Evolutionary conservation across 78 protist species (phyloP).

Genomic region (Parvularia atlantis): DNA sequence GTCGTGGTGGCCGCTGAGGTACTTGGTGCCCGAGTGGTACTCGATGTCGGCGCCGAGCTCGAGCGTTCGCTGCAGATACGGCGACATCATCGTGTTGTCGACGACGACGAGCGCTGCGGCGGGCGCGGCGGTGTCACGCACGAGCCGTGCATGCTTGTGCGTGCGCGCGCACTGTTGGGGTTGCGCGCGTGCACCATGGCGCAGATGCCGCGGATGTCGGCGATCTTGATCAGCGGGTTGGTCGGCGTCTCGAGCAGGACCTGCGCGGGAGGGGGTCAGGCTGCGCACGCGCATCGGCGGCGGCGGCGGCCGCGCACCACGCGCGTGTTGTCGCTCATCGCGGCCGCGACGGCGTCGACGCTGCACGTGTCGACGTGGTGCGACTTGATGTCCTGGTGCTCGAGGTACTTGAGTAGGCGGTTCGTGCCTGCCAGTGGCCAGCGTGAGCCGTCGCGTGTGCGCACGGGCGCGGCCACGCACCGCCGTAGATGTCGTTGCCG

Average conservation of each 20-base stretch:
- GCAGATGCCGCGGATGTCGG: constrained; percentile 23
- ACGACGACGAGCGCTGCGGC: constrained; percentile 3
- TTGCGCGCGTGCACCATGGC: constrained; percentile 11
- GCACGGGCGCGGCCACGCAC: background rate
- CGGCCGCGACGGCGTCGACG: background rate
- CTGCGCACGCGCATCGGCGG: background rate
- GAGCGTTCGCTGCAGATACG: constrained; percentile 30
- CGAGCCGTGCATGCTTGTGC: background rate
- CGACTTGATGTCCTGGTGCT: constrained; percentile 1
- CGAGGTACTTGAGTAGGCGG: constrained; percentile 19
- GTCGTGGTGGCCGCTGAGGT: constrained; percentile 47
- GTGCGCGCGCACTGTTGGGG: too few species aligned
- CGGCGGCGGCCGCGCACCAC: background rate
- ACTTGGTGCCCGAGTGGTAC: constrained; percentile 56
- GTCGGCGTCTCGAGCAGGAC: constrained; percentile 55
- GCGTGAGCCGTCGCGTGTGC: background rate
- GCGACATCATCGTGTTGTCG: constrained; percentile 48
- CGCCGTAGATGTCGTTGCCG: constrained; percentile 42
- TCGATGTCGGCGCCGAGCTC: constrained; percentile 63
- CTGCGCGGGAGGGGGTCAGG: constrained; percentile 3
- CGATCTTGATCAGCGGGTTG: constrained; percentile 35
- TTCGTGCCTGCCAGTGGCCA: constrained; percentile 16
- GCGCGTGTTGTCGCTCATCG: background rate
- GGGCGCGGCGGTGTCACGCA: background rate
- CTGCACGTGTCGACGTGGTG: constrained; percentile 17